Base-by-base conservation (phyloP, 1,284 basidiomycete species). In the Ceratobasidium sp. region DNA sequence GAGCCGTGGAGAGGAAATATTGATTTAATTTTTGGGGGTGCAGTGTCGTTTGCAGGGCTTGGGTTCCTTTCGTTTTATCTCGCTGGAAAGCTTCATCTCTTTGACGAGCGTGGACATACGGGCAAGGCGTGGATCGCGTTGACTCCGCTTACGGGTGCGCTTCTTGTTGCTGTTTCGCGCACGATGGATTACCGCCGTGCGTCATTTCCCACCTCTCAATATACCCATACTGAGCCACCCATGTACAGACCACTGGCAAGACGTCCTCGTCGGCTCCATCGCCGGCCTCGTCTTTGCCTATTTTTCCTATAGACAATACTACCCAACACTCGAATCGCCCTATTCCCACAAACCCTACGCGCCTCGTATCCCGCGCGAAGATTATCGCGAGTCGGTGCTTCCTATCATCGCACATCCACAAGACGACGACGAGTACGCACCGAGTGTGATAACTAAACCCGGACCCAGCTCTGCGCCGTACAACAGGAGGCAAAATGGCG, bases 41-140 rank as follows among this genome's bases (percentile, higher is more conserved):
- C 43, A 94, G 93, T 96, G 66, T 93, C 95, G 0, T 98, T 96
- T 80, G 94, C 95, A 9, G 96, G 97, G 0, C 86, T 98, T 2
- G 94, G 93, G 1, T 98, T 96, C 83, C 84, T 99, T 43, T 86
- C 92, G 3, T 92, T 94, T 77, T 98, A 97, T 81, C 83, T 96
- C 3, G 92, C 93, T 7, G 96, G 95, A 3, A 98, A 98, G 82
- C 83, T 98, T 79, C 96, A 97, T 80, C 84, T 98, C 11, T 98
- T 95, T 78, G 95, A 98, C 81, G 84, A 84, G 56, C 86, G 89
- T 53, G 95, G 95, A 2, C 89, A 95, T 81, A 85, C 92, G 37
- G 91, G 88, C 46, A 95, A 96, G 79, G 90, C 92, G 6, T 98
- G 96, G 95, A 82, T 96, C 37, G 86, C 91, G 0, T 80, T 95